Evolutionary conservation across 1,284 basidiomycete genomes (phyloP).

Genomic region (Peniophora sp.): DNA sequence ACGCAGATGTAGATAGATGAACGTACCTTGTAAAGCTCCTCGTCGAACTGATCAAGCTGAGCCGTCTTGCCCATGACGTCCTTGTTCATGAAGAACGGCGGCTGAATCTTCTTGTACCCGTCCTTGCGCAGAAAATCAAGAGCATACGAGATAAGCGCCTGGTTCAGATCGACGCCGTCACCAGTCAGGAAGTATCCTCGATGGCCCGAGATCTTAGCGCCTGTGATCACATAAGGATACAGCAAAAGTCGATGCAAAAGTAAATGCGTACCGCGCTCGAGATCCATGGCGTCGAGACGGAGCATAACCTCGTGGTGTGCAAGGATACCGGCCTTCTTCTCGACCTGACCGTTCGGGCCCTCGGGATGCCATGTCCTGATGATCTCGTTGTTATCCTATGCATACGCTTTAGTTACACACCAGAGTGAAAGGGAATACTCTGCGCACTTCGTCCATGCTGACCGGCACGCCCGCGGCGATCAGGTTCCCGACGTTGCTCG

Average conservation of each 20-base stretch:
- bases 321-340: slow-evolving; percentile 71
- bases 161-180: slow-evolving; percentile 96
- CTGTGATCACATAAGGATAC: slow-evolving; percentile 27
- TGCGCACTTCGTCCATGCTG: slow-evolving; percentile 78
- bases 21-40: slow-evolving; percentile 90
- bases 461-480: slow-evolving; percentile 85
- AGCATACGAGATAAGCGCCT: slow-evolving; percentile 92
- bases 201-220: slow-evolving; percentile 90
- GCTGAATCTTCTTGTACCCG: slow-evolving; percentile 91
- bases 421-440: background rate
- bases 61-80: slow-evolving; percentile 97
- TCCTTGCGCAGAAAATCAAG: slow-evolving; percentile 85
- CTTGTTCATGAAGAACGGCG: slow-evolving; percentile 99
- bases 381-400: slow-evolving; percentile 84
- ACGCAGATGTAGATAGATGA: background rate
- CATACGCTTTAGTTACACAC: slow-evolving; percentile 1
- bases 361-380: slow-evolving; percentile 85
- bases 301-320: slow-evolving; percentile 96
- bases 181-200: slow-evolving; percentile 94
- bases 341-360: slow-evolving; percentile 55
- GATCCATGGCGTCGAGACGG: slow-evolving; percentile 90
- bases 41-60: slow-evolving; percentile 96
- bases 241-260: background rate
- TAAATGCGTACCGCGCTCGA: slow-evolving; percentile 71
- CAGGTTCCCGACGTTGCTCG: slow-evolving; percentile 85